Conservation (phyloP, 176 grass and related monocot species). For the Leersia perrieri region DNA sequence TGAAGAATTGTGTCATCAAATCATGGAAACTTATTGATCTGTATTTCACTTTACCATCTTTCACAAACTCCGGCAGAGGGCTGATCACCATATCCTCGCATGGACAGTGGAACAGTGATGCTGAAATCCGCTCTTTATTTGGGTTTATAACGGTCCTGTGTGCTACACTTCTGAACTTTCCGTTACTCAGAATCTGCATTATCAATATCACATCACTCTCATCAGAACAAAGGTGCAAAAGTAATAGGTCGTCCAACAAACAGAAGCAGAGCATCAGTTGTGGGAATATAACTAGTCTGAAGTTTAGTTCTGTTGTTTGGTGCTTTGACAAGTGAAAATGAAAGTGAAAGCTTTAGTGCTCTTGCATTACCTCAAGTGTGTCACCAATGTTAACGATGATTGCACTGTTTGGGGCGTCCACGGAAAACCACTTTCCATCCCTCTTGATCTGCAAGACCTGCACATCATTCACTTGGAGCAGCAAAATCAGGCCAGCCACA, state of each 20-base stretch:
- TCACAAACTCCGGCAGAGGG: constrained; percentile 22
- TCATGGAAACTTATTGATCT: background rate
- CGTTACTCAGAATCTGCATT: constrained; percentile 39
- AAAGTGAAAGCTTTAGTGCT: no score
- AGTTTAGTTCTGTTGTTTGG: no score
- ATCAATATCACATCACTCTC: background rate
- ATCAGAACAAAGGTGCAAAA: background rate
- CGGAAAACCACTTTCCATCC: constrained; percentile 48
- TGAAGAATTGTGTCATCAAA: background rate
- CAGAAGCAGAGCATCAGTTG: no score
- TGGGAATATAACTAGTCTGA: no score
- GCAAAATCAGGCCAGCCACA: constrained; percentile 45
- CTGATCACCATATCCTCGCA: constrained; percentile 10
- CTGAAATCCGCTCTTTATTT: constrained; percentile 29
- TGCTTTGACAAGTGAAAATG: background rate
- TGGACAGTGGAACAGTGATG: constrained; percentile 20
- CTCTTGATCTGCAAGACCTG: constrained; percentile 62
- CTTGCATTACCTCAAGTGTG: constrained; percentile 40
- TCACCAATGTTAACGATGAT: constrained; percentile 50
- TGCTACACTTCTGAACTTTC: constrained; percentile 45
- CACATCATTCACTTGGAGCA: constrained; percentile 52
- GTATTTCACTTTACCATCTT: background rate
- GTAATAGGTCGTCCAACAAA: background rate
- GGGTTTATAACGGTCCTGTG: constrained; percentile 36
- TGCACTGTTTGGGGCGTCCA: constrained; percentile 24